These are phyloP conservation scores for Speleostelium caveatum DNA, from an alignment of 78 protist species.

Conservation along the genomic window DNA sequence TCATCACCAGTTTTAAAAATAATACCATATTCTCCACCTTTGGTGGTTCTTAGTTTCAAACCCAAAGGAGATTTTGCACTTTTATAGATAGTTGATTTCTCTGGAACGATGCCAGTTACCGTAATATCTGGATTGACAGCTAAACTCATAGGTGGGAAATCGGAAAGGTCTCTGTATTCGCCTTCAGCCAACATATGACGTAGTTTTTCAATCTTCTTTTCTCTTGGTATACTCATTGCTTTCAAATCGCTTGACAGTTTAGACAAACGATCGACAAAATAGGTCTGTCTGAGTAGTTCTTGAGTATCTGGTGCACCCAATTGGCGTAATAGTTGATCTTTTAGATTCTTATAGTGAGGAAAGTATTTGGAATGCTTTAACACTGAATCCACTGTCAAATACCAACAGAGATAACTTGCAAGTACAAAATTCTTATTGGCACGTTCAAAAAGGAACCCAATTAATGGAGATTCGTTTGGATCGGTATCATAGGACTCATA, in stretches of 20 bases:
- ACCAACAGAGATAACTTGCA: conserved; percentile 82
- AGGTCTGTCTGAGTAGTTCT: conserved; percentile 1
- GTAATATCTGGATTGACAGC: conserved; percentile 79
- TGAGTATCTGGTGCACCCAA: not conserved
- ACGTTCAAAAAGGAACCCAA: conserved; percentile 64
- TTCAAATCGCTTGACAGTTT: conserved; percentile 48
- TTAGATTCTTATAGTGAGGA: conserved; percentile 18
- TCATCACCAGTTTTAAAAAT: conserved; percentile 97
- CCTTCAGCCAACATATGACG: conserved; percentile 38
- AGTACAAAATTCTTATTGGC: conserved; percentile 35
- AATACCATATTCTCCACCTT: conserved; percentile 75
- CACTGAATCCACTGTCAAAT: conserved; percentile 43
- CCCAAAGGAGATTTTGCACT: conserved; percentile 84
- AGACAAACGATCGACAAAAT: conserved; percentile 31
- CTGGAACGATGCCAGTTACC: conserved; percentile 75
- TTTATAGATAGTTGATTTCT: conserved; percentile 83
- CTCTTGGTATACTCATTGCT: conserved; percentile 48
- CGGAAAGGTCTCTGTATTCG: conserved; percentile 64
- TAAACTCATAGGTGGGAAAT: conserved; percentile 66
- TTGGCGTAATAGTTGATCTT: conserved; percentile 32
- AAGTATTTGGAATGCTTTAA: conserved; percentile 22
- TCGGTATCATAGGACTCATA: conserved; percentile 56
- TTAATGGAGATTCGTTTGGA: conserved; percentile 43
- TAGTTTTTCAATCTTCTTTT: conserved; percentile 69
- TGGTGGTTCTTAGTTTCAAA: conserved; percentile 53